A percentile compares a stretch with the other conserved stretches of the same genome.
These are phyloP conservation scores for Aurifilum marmelostoma DNA, from an alignment of 2,329 filamentous ascomycete genomes.

Conservation along the genomic window DNA sequence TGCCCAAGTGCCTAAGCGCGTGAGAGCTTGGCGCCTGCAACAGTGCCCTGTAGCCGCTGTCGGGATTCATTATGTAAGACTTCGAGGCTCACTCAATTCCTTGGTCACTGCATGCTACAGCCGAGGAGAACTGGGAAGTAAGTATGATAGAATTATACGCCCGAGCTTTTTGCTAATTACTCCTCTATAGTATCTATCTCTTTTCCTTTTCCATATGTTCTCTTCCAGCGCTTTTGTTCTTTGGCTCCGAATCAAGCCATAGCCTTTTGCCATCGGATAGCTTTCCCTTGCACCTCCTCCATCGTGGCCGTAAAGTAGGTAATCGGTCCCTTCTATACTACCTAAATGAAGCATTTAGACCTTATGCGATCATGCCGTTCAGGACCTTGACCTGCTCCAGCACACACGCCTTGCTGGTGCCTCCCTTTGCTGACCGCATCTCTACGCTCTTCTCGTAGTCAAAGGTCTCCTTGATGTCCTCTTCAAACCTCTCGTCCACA, in stretches of 20 bases:
- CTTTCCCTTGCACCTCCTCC: too few species aligned
- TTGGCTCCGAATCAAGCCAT: background rate
- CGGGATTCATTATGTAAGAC: background rate
- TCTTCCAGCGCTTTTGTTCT: too few species aligned
- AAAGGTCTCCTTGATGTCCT: slow-evolving; percentile 72
- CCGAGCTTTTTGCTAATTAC: too few species aligned
- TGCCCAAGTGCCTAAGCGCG: background rate
- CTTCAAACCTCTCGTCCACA: slow-evolving; percentile 70
- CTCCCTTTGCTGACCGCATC: slow-evolving; percentile 74
- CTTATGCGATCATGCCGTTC: slow-evolving; percentile 41
- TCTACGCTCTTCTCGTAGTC: slow-evolving; percentile 86
- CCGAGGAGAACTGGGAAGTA: too few species aligned
- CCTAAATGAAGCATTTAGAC: too few species aligned
- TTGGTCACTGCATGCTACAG: background rate
- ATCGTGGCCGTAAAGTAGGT: too few species aligned
- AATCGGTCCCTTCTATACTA: too few species aligned
- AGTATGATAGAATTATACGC: too few species aligned
- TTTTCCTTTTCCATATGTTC: background rate
- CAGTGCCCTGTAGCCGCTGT: too few species aligned
- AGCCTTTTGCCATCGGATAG: too few species aligned
- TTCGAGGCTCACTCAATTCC: background rate
- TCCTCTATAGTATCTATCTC: background rate
- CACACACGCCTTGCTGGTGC: slow-evolving; percentile 73
- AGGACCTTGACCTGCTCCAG: slow-evolving; percentile 64
- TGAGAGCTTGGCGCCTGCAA: background rate